These are phyloP conservation scores for Trichoderma sp. DNA, from an alignment of 2,329 filamentous ascomycete genomes.

Conservation along the genomic window DNA sequence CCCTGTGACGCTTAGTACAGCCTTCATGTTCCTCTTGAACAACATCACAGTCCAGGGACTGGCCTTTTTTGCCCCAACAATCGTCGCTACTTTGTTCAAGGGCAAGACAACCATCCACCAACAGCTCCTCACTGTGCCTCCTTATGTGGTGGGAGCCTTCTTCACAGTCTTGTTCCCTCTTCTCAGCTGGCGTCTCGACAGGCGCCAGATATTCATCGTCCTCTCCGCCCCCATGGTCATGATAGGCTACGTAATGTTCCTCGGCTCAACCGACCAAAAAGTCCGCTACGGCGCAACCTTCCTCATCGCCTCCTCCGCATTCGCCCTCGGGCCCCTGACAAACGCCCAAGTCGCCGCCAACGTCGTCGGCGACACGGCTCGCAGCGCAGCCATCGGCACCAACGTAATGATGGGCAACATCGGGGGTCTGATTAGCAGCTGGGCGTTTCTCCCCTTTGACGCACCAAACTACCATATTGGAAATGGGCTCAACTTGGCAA, in stretches of 20 bases:
- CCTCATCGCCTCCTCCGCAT: slow-evolving; percentile 62
- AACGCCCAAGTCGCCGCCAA: slow-evolving; percentile 69
- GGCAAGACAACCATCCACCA: slow-evolving; percentile 53
- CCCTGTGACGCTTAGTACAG: slow-evolving; percentile 56
- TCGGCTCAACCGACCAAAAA: slow-evolving; percentile 49
- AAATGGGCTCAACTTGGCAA: slow-evolving; percentile 67
- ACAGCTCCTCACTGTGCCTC: slow-evolving; percentile 68
- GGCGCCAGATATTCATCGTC: slow-evolving; percentile 59
- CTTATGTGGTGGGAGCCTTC: slow-evolving; percentile 66
- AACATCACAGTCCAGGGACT: slow-evolving; percentile 56
- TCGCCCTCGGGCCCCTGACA: slow-evolving; percentile 60
- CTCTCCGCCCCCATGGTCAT: slow-evolving; percentile 61
- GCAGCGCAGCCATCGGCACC: slow-evolving; percentile 62
- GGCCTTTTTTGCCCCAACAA: slow-evolving; percentile 67
- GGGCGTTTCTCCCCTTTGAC: slow-evolving; percentile 62
- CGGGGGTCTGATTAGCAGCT: slow-evolving; percentile 65
- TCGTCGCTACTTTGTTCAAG: slow-evolving; percentile 66
- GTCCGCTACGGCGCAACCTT: slow-evolving; percentile 70
- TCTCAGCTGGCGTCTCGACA: slow-evolving; percentile 59
- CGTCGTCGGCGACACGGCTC: slow-evolving; percentile 67
- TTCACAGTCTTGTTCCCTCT: slow-evolving; percentile 62
- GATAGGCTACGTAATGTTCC: slow-evolving; percentile 68
- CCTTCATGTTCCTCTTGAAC: slow-evolving; percentile 61
- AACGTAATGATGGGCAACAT: slow-evolving; percentile 70
- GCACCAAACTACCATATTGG: slow-evolving; percentile 66